phyloP scores from a whole-genome alignment of 805 yeast species.

The Lipomyces lipofer region DNA sequence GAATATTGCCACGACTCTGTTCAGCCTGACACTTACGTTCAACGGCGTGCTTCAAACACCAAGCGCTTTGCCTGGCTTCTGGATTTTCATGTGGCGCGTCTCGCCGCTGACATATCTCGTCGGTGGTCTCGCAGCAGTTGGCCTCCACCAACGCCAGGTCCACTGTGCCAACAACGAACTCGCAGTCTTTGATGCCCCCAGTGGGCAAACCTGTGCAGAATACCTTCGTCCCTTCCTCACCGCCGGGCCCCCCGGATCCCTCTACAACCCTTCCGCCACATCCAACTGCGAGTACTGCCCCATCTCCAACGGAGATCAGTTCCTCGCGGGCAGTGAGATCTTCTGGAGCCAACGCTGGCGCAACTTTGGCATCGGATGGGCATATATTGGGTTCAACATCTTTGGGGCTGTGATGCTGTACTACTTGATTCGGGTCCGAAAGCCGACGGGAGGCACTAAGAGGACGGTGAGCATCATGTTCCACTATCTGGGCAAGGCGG shows the following conservation, averaged over 20 bases:
- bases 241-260: neutral
- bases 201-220: conserved; percentile 62
- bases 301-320: neutral
- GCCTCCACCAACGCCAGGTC: conserved; percentile 54
- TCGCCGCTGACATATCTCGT: conserved; percentile 72
- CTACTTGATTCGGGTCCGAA: neutral
- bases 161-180: conserved; percentile 52
- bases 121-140: conserved; percentile 51
- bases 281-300: conserved; percentile 23
- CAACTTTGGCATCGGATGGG: conserved; percentile 59
- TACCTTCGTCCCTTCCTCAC: conserved; percentile 39
- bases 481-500: neutral
- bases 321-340: conserved; percentile 41
- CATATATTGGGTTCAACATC: conserved; percentile 45
- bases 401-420: conserved; percentile 44
- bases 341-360: conserved; percentile 58
- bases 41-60: conserved; percentile 67
- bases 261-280: conserved; percentile 38
- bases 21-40: conserved; percentile 61
- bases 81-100: conserved; percentile 78
- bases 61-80: conserved; percentile 67
- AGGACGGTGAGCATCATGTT: neutral
- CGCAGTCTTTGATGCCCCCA: conserved; percentile 53
- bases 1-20: conserved; percentile 55
- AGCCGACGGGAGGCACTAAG: neutral